Evolutionary conservation across 2,329 filamentous ascomycete species (phyloP), one percentile per base, ranked within the genome.

Genomic region (Arthrobotrys megalospora): DNA sequence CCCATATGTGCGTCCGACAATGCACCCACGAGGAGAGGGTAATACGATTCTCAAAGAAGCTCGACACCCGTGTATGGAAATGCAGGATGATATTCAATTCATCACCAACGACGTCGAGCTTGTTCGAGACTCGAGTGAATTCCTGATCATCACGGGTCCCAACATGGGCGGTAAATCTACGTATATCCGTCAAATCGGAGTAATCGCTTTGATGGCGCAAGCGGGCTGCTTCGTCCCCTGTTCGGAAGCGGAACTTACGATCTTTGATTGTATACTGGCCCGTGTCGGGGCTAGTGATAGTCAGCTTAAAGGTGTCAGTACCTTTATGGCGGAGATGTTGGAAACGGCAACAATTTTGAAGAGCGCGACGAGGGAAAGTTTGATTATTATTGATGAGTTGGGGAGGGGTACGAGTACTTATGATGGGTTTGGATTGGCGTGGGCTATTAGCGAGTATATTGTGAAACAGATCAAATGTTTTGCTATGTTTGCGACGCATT

Each of bases 131-230:
- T 88, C 89, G 58, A 97, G 93, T 0, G 94, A 95, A 2, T 98
- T 99, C 85, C 88, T 97, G 45, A 95, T 97, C 86, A 97, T 98
- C 83, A 98, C 95, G 0, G 96, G 96, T 0, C 96, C 96, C 63
- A 99, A 99, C 85, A 99, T 99, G 96, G 96, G 96, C 81, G 96
- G 96, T 82, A 99, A 99, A 86, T 97, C 93, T 7, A 99, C 95
- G 0, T 99, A 97, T 84, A 99, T 99, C 83, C 92, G 96, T 16
- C 96, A 98, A 84, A 96, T 97, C 21, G 96, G 95, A 36, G 96
- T 97, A 66, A 96, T 99, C 77, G 95, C 96, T 0, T 88, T 99
- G 41, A 97, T 99, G 94, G 96, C 96, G 0, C 96, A 99, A 84
- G 90, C 97, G 19, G 96, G 96, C 69, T 97, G 94, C 85, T 99